Conservation (phyloP, 305 asterid genomes). For the Fraxinus floribunda region DNA sequence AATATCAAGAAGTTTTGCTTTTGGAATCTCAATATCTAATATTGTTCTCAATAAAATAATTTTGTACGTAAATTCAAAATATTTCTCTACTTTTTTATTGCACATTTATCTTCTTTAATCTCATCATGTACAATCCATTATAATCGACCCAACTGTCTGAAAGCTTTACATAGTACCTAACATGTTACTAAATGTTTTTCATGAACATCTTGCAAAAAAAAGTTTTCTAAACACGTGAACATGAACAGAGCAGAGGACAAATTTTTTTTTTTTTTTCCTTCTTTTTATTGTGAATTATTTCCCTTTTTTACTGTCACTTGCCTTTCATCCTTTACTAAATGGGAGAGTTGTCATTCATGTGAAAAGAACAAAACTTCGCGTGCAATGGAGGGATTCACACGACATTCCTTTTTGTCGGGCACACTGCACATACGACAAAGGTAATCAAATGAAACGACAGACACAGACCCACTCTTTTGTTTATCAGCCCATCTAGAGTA, state of each 20-base stretch:
- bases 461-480: background rate
- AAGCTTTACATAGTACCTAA: background rate
- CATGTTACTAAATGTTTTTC: background rate
- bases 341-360: constrained; percentile 14
- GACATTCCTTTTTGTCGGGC: constrained; percentile 36
- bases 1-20: background rate
- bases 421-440: background rate
- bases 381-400: constrained; percentile 39
- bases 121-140: background rate
- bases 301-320: background rate
- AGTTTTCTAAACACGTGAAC: background rate
- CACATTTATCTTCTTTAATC: background rate
- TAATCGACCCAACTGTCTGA: background rate
- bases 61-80: too few species aligned
- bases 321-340: background rate
- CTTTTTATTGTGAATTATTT: background rate
- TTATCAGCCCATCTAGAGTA: background rate
- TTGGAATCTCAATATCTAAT: background rate
- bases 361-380: constrained; percentile 46
- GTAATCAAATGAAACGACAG: background rate
- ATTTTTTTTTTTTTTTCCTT: background rate
- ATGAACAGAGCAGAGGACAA: background rate
- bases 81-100: background rate
- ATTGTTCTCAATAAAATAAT: too few species aligned
- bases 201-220: background rate